Base-by-base conservation (phyloP, 345 rosid species). In the Populus euphratica region DNA sequence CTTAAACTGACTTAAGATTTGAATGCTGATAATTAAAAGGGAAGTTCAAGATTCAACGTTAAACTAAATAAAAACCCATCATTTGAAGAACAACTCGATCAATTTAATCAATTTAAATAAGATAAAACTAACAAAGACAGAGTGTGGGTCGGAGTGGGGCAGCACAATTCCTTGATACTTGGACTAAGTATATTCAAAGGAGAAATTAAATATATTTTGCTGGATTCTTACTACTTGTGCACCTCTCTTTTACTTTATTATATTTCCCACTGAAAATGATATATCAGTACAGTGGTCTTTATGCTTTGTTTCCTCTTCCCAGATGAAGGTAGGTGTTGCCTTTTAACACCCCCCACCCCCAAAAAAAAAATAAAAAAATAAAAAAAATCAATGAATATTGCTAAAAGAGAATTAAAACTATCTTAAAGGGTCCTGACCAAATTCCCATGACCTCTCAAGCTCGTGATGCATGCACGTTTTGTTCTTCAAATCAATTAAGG, bases 121-220 rank as follows among this genome's bases (percentile, higher is more conserved):
- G n/a, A n/a, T 56, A 56, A 56, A 56, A 10, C 63, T 9, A 27
- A 56, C 17, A 11, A 12, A 44, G 16, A 44, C 3, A 38, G 13
- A 62, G 31, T 21, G n/a, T 0, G 10, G 65, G 65, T n/a, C 64
- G 64, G 23, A 59, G 36, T 18, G 41, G 41, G 41, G 70, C 5
- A 67, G 41, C 27, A 35, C 9, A 10, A 36, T 67, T 41, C 39
- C 81, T 68, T 79, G 77, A 68, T n/a, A 73, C 69, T 68, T 27
- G 59, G 81, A 59, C 77, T 41, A 79, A 61, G 77, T 43, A 73
- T 79, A 73, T 79, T 43, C 52, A 61, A 73, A 78, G 69, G 49
- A 33, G 63, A 54, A 43, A 20, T 1, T 39, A 39, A 8, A 39
- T 39, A 39, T 10, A 74, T 56, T 43, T 16, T 21, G 9, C 41